phyloP scores from a whole-genome alignment of 371 early-diverging fungal genomes.

The Actinomucor elegans region DNA sequence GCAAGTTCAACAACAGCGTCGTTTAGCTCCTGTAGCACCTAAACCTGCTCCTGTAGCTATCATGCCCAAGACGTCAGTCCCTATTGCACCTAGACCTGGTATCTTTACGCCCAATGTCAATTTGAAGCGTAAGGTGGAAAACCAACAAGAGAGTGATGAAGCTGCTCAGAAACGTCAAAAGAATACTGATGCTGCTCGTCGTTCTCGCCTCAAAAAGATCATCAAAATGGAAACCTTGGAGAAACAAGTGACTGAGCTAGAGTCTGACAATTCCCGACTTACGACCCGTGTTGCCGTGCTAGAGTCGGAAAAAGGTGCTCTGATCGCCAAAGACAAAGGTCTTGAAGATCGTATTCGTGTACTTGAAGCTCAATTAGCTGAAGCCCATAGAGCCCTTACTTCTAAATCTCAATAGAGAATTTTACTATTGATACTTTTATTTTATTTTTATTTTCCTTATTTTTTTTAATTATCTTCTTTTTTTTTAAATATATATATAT shows the following conservation, averaged over 20 bases:
- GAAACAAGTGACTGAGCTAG: conserved; percentile 71
- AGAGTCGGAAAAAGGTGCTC: conserved; percentile 67
- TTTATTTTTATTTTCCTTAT: conserved; percentile 5
- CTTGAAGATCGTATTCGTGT: conserved; percentile 66
- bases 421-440: too few species aligned
- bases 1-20: conserved; percentile 7
- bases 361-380: conserved; percentile 73
- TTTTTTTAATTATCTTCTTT: neutral
- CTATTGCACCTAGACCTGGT: conserved; percentile 14
- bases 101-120: conserved; percentile 1
- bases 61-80: conserved; percentile 16
- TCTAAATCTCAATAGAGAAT: neutral
- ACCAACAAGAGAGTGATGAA: conserved; percentile 49
- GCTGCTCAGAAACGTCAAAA: conserved; percentile 76
- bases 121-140: conserved; percentile 8
- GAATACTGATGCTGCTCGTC: conserved; percentile 95
- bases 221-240: conserved; percentile 85
- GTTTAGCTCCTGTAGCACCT: conserved; percentile 6
- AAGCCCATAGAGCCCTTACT: conserved; percentile 63
- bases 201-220: conserved; percentile 87
- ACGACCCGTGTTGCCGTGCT: conserved; percentile 73
- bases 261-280: conserved; percentile 70
- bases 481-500: neutral
- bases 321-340: conserved; percentile 60
- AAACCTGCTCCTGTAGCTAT: conserved; percentile 16